These are phyloP conservation scores for Trifolium subterraneum DNA, from an alignment of 306 rosid species.

Conservation along the genomic window DNA sequence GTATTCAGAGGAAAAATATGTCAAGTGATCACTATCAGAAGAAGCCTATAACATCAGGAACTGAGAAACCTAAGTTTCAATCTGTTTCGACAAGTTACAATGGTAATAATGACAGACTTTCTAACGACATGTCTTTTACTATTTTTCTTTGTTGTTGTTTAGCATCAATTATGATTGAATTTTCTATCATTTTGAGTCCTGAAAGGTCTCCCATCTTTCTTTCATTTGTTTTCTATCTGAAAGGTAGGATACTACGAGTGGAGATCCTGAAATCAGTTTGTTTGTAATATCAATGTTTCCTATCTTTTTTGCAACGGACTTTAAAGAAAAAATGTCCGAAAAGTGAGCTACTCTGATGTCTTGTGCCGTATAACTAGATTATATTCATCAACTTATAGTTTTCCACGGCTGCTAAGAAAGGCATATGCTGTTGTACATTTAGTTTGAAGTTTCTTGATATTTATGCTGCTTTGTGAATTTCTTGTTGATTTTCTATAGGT, in stretches of 20 bases:
- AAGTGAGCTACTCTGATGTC: constrained; percentile 16
- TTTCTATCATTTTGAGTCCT: constrained; percentile 22
- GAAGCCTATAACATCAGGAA: constrained; percentile 33
- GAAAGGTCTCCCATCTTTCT: constrained; percentile 15
- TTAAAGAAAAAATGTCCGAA: not conserved
- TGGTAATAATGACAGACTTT: constrained; percentile 47
- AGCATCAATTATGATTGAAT: not conserved
- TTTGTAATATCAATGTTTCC: not conserved
- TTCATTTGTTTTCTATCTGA: not conserved
- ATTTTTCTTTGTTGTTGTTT: constrained; percentile 11
- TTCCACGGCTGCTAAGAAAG: constrained; percentile 23
- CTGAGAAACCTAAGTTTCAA: constrained; percentile 30
- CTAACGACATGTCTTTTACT: not conserved
- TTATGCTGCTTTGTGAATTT: constrained; percentile 12
- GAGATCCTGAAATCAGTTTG: constrained; percentile 25
- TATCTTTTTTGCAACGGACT: constrained; percentile 12
- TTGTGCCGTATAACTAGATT: constrained; percentile 7
- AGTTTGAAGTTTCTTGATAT: constrained; percentile 9
- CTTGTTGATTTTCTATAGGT: constrained; percentile 35
- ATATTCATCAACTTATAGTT: constrained; percentile 25
- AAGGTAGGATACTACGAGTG: not conserved
- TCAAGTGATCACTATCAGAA: constrained; percentile 34
- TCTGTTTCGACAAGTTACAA: constrained; percentile 34
- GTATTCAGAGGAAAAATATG: constrained; percentile 34
- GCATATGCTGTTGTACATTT: not conserved